Base-by-base conservation (phyloP, 2,329 filamentous ascomycete species). In the Calonectria multiphialidica region DNA sequence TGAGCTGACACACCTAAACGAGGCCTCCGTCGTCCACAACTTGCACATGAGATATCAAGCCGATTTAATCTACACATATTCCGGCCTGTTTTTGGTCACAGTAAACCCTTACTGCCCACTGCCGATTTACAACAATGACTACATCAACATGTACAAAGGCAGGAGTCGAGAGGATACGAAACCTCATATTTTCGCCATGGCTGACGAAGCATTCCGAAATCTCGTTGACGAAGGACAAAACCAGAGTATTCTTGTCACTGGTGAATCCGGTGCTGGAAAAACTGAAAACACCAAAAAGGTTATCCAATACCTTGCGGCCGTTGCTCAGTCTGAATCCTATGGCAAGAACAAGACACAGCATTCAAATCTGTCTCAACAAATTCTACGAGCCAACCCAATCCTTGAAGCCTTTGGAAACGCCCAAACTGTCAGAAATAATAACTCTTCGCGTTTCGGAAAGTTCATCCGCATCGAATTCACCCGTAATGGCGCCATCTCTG, bases 201-300 rank as follows among this genome's bases (percentile, higher is more conserved):
- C 97, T 15, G 97, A 99, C 82, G 93, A 97, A 81, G 97, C 97
- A 0, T 99, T 98, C 83, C 92, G 97, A 18, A 98, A 98, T 80
- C 87, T 99, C 37, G 95, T 99, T 0, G 96, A 98, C 66, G 97
- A 98, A 83, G 96, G 96, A 47, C 90, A 95, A 76, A 98, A 99
- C 79, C 97, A 99, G 85, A 98, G 96, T 80, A 99, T 99, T 79
- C 88, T 99, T 65, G 97, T 99, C 25, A 99, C 97, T 3, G 97
- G 97, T 84, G 97, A 99, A 86, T 99, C 97, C 21, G 97, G 97
- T 81, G 97, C 97, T 40, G 97, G 97, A 78, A 99, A 99, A 86
- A 99, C 97, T 0, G 97, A 99, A 83, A 99, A 99, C 82, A 99
- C 97, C 18, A 99, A 99, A 82, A 99, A 99, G 83, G 97, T 99